Percentiles rank a stretch among this genome's conserved stretches.
Conservation (phyloP, 306 rosid genomes). For the Ormosia emarginata region DNA sequence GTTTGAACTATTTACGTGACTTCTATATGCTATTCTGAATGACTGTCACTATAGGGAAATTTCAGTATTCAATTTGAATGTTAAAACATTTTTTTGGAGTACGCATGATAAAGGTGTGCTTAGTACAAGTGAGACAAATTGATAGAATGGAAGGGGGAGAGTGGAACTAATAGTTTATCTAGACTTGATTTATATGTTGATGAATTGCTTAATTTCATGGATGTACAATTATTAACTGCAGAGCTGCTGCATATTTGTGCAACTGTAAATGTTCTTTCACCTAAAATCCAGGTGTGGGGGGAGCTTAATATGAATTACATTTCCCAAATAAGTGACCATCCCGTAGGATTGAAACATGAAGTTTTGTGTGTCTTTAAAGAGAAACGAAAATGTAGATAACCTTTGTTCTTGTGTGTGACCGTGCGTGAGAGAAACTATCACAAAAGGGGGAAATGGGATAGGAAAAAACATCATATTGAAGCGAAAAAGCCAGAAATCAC, state of each 20-base stretch:
- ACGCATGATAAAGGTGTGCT: background rate
- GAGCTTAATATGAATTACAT: background rate
- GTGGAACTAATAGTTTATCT: background rate
- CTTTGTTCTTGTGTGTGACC: background rate
- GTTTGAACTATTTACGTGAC: background rate
- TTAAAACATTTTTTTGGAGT: background rate
- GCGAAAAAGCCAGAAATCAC: background rate
- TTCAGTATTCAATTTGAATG: background rate
- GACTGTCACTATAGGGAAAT: background rate
- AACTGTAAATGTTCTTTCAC: background rate
- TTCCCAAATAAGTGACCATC: background rate
- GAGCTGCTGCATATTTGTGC: background rate
- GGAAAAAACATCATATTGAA: background rate
- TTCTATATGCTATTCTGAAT: background rate
- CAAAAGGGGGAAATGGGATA: background rate
- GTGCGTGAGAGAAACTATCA: background rate
- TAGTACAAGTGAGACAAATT: background rate
- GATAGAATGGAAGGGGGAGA: background rate
- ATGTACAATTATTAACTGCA: background rate
- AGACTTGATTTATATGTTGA: background rate
- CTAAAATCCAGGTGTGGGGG: background rate
- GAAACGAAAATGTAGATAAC: background rate
- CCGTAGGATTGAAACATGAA: background rate
- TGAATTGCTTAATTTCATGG: background rate
- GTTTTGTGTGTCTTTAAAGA: background rate